Base-by-base conservation (phyloP, 108 stramenopile species). In the Phaeodactylum tricornutum region DNA sequence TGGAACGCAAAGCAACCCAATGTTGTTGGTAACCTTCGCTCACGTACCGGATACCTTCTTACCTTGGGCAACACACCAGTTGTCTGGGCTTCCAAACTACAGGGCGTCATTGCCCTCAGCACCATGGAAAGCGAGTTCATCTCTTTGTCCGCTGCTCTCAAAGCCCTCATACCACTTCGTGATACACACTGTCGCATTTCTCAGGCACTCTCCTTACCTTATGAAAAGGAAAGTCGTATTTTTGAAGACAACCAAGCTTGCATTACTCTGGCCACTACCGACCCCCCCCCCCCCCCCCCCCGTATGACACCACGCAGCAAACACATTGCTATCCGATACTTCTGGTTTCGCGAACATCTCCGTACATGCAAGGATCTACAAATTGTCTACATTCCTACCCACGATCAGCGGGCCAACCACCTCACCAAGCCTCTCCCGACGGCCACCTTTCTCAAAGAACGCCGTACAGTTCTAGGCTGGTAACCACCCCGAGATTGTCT, bases 81-180 rank as follows among this genome's bases (percentile, higher is more conserved):
- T 2, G 9, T 38, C 2, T 57, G 62, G 63, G 49, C 29, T 19
- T 67, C 61, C 4, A 62, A 52, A 23, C 39, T 70, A 0, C 76
- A 77, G 45, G 39, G 51, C 1, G 57, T 71, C 29, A 68, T 71
- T 36, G 67, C 72, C 6, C 9, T 69, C 21, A 51, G 49, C 3
- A 74, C 77, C 2, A 67, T 50, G 61, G 72, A 78, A 54, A 53
- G 66, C 8, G 77, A 78, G 33, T 68, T 60, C 47, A 57, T 54
- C 25, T 55, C 71, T 37, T 15, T 75, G 32, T 68, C 54, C 23
- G 46, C 37, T 4, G 55, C 53, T 5, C 48, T 68, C 38, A 5
- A 65, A 24, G 55, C 57, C 31, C 50, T 58, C 4, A 66, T 68
- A 27, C 62, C 66, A 21, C 21, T 61, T 23, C 19, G 53, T 9